Conservation (phyloP, 352 stramenopile genomes). For the Globisporangium iwayamae region DNA sequence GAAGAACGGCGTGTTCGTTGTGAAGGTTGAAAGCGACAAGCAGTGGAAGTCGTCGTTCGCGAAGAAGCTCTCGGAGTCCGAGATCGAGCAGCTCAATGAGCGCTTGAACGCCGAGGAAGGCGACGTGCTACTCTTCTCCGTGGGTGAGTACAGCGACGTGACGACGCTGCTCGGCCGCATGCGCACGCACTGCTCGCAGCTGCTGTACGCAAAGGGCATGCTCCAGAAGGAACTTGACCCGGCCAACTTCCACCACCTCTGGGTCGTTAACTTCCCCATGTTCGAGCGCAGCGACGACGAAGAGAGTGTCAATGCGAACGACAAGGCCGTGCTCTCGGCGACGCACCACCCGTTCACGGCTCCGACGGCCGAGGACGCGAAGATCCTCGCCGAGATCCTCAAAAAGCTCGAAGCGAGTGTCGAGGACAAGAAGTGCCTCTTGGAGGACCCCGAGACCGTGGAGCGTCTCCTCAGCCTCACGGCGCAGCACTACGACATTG, state of each 20-base stretch:
- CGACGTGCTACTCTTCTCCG: slow-evolving; percentile 67
- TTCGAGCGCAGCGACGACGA: slow-evolving; percentile 74
- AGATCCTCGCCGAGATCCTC: slow-evolving; percentile 48
- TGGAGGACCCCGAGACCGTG: slow-evolving; percentile 46
- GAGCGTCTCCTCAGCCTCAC: slow-evolving; percentile 59
- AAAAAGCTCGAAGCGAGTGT: neutral
- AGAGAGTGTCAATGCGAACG: slow-evolving; percentile 21
- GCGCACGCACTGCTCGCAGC: slow-evolving; percentile 56
- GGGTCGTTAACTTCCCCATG: slow-evolving; percentile 88
- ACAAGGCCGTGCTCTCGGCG: slow-evolving; percentile 50
- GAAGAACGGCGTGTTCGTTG: slow-evolving; percentile 43
- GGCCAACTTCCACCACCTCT: slow-evolving; percentile 76
- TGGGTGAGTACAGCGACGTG: slow-evolving; percentile 52
- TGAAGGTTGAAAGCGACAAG: slow-evolving; percentile 54
- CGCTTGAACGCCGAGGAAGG: slow-evolving; percentile 51
- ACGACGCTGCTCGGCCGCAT: slow-evolving; percentile 61
- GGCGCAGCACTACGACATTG: slow-evolving; percentile 85
- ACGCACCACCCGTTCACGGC: slow-evolving; percentile 88
- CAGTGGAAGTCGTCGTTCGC: slow-evolving; percentile 71
- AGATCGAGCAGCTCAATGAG: slow-evolving; percentile 47
- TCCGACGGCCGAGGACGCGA: slow-evolving; percentile 42
- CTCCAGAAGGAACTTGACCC: slow-evolving; percentile 60
- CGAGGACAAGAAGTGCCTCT: slow-evolving; percentile 29
- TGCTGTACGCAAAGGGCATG: slow-evolving; percentile 56
- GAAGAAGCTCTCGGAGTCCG: slow-evolving; percentile 47